Evolutionary conservation across 306 rosid species (phyloP).

Genomic region (Sechiopsis laciniata): DNA sequence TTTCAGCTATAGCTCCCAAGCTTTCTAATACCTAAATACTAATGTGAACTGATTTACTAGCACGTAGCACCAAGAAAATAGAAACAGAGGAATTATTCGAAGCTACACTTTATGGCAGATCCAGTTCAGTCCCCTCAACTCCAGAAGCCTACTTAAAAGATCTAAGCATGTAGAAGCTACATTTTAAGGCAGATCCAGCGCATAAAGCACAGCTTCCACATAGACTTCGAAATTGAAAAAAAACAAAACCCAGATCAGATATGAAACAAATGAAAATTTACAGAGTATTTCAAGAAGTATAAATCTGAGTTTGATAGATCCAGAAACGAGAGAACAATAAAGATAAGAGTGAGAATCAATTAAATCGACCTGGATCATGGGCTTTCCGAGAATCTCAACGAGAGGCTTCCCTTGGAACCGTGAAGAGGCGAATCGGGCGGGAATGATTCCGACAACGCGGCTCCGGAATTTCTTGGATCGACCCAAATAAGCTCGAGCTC

Average conservation of each 20-base stretch:
- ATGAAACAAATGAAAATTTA: background rate
- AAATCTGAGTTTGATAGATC: constrained; percentile 1
- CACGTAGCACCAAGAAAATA: background rate
- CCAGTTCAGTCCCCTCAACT: too few relatives aligned
- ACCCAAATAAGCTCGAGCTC: constrained; percentile 56
- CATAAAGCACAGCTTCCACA: background rate
- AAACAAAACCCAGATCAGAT: constrained; percentile 15
- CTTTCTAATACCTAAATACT: background rate
- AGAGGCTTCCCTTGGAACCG: constrained; percentile 86
- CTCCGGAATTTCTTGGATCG: constrained; percentile 58
- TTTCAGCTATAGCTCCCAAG: background rate
- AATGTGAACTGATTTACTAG: background rate
- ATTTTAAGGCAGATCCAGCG: background rate
- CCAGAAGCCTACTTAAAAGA: background rate
- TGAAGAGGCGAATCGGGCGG: constrained; percentile 86
- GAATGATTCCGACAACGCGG: constrained; percentile 85
- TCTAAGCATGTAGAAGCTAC: background rate
- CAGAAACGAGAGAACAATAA: background rate
- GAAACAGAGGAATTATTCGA: constrained; percentile 1
- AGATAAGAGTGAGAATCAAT: background rate
- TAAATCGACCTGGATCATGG: constrained; percentile 80
- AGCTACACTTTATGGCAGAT: background rate
- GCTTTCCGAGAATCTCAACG: constrained; percentile 81
- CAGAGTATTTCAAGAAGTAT: background rate
- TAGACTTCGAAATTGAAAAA: background rate